Conservation (phyloP, 1,284 basidiomycete genomes). For the Ganoderma multipileum region DNA sequence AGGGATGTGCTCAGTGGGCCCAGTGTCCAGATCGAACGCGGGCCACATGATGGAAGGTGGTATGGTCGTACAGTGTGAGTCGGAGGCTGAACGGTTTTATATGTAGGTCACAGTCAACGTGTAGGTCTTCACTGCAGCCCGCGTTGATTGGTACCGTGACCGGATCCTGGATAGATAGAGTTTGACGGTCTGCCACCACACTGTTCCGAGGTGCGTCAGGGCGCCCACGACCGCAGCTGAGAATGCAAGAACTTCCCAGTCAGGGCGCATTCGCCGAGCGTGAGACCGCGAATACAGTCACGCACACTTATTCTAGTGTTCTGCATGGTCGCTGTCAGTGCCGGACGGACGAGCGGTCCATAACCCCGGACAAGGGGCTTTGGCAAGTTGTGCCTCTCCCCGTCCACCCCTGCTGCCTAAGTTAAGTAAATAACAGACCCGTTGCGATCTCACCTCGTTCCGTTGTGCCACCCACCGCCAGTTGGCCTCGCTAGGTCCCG, state of each 20-base stretch:
- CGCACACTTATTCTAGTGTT: background rate
- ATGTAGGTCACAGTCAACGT: background rate
- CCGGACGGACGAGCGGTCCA: too few species aligned
- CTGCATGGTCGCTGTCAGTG: background rate
- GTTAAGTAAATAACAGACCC: too few species aligned
- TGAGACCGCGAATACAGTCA: background rate
- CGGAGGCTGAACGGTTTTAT: background rate
- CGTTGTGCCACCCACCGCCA: background rate
- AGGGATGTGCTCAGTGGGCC: background rate
- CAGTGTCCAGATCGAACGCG: background rate
- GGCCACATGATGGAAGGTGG: background rate
- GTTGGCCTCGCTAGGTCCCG: background rate
- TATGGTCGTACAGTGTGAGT: background rate
- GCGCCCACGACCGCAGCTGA: background rate
- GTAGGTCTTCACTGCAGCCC: background rate
- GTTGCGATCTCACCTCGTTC: too few species aligned
- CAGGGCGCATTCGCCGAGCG: background rate
- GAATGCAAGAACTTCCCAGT: background rate
- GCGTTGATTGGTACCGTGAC: background rate
- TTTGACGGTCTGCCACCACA: background rate
- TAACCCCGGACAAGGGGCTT: too few species aligned
- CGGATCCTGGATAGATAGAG: background rate
- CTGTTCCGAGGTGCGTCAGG: background rate
- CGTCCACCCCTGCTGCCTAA: too few species aligned
- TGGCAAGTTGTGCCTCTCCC: too few species aligned